These are phyloP conservation scores for Nannizzia gypsea DNA, from an alignment of 2,329 filamentous ascomycete species.

Conservation along the genomic window DNA sequence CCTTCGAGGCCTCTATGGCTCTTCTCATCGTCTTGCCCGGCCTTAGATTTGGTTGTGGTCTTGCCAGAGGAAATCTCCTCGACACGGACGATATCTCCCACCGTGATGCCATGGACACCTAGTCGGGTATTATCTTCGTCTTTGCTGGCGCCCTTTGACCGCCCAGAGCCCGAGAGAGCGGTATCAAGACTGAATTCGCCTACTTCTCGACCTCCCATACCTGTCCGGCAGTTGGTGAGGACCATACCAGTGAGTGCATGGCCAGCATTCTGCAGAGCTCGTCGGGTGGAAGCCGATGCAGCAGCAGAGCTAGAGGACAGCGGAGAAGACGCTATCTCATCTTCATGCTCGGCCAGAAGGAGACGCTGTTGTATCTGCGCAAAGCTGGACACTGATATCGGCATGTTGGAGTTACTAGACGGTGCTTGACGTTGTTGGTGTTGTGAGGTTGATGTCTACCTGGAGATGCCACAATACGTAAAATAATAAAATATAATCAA, in stretches of 20 bases:
- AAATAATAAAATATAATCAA: neutral
- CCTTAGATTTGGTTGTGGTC: constrained; percentile 19
- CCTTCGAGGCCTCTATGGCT: constrained; percentile 31
- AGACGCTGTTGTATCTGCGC: constrained; percentile 33
- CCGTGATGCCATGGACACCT: constrained; percentile 37
- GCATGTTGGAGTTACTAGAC: constrained; percentile 14
- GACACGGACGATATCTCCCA: constrained; percentile 38
- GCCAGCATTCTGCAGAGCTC: constrained; percentile 32
- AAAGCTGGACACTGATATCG: constrained; percentile 27
- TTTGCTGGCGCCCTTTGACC: constrained; percentile 8
- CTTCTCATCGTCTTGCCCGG: constrained; percentile 22
- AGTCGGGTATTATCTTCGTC: constrained; percentile 24
- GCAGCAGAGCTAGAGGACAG: constrained; percentile 28
- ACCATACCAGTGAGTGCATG: constrained; percentile 42
- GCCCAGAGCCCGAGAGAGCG: constrained; percentile 38
- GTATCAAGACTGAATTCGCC: constrained; percentile 64
- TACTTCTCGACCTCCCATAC: constrained; percentile 80
- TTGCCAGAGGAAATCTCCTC: constrained; percentile 24
- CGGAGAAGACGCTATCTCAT: constrained; percentile 33
- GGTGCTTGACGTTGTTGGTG: neutral
- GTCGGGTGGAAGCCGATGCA: constrained; percentile 30
- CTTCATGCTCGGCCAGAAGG: constrained; percentile 34
- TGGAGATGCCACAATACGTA: neutral
- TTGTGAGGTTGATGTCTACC: neutral
- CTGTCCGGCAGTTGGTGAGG: constrained; percentile 66